These are phyloP conservation scores for Starmerella geochares DNA, from an alignment of 805 yeast species.

Conservation along the genomic window DNA sequence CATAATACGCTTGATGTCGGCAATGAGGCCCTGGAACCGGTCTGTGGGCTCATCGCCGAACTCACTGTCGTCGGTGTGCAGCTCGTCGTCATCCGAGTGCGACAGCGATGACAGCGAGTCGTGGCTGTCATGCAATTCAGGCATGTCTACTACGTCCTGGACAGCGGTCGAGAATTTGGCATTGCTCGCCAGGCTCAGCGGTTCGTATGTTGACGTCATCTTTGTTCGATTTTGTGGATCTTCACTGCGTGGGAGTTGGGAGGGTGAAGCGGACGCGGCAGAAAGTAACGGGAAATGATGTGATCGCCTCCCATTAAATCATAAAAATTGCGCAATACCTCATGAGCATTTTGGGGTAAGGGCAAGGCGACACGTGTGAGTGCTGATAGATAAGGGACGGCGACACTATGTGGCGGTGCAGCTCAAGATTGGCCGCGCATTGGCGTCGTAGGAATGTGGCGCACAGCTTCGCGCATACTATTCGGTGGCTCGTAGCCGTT, in stretches of 20 bases:
- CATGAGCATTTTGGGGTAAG: conserved; percentile 6
- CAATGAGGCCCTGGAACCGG: conserved; percentile 31
- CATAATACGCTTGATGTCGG: conserved; percentile 31
- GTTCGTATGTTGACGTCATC: conserved; percentile 7
- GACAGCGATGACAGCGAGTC: not conserved
- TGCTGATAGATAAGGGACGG: not conserved
- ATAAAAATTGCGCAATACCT: conserved; percentile 1
- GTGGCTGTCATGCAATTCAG: not conserved
- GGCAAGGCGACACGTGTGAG: not conserved
- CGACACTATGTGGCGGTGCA: too few species aligned
- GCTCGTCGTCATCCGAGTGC: conserved; percentile 1
- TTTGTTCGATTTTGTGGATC: not conserved
- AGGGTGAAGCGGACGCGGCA: not conserved
- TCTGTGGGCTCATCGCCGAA: not conserved
- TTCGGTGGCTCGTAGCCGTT: too few species aligned
- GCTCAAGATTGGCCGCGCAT: too few species aligned
- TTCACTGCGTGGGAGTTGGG: not conserved
- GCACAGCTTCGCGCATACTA: too few species aligned
- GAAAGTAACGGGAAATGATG: conserved; percentile 11
- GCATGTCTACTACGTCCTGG: not conserved
- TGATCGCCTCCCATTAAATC: not conserved
- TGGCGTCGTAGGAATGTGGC: too few species aligned
- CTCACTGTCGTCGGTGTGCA: conserved; percentile 4
- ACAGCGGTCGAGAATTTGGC: not conserved
- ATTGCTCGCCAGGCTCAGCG: not conserved